phyloP scores from a whole-genome alignment of 495 filamentous ascomycete species.

The Penicillium canariense region DNA sequence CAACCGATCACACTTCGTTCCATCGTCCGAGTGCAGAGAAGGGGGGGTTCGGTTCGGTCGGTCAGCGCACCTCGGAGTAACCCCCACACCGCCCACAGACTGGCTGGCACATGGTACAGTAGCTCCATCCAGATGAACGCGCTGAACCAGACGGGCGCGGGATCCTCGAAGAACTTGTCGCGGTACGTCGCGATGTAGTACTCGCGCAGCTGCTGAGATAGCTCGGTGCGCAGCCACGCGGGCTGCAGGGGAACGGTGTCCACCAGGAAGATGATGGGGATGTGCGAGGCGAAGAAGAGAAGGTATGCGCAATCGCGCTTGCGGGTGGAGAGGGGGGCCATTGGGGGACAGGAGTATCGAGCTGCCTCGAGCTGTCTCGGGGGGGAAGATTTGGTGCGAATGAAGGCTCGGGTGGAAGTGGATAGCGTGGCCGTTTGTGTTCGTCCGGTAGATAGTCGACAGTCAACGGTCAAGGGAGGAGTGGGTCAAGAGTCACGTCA shows the following conservation, averaged over 20 bases:
- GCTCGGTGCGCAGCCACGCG: conserved; percentile 44
- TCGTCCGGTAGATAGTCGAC: too few species aligned
- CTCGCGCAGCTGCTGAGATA: conserved; percentile 50
- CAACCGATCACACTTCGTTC: too few species aligned
- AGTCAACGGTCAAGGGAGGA: too few species aligned
- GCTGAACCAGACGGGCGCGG: conserved; percentile 66
- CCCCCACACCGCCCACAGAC: conserved; percentile 59
- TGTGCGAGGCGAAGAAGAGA: conserved; percentile 63
- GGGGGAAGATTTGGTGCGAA: not conserved
- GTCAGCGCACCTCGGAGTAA: conserved; percentile 47
- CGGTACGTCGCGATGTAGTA: conserved; percentile 68
- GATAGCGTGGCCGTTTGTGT: too few species aligned
- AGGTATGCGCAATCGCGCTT: conserved; percentile 63
- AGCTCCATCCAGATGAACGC: conserved; percentile 68
- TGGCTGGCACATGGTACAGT: conserved; percentile 65
- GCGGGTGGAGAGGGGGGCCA: conserved; percentile 22
- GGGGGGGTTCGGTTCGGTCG: too few species aligned
- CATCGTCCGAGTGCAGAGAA: too few species aligned
- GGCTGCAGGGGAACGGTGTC: conserved; percentile 69
- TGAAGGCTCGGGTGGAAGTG: too few species aligned
- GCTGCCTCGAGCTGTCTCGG: not conserved
- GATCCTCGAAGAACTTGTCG: conserved; percentile 70
- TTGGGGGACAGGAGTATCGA: not conserved
- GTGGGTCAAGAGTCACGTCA: too few species aligned
- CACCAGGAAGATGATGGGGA: conserved; percentile 65